These are phyloP conservation scores for Auriscalpium vulgare DNA, from an alignment of 768 basidiomycete genomes.

Conservation along the genomic window DNA sequence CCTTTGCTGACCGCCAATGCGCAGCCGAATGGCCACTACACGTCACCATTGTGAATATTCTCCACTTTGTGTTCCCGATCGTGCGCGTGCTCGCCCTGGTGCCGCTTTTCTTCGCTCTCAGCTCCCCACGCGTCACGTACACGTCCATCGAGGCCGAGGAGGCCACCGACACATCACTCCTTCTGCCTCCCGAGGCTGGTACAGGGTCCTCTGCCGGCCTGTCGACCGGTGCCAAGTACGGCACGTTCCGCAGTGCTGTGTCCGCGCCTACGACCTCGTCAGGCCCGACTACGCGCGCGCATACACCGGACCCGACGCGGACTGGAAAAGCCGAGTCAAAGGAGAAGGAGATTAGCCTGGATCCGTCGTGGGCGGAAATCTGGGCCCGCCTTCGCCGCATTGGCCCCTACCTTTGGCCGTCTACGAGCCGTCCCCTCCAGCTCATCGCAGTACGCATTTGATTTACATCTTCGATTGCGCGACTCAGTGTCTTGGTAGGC, in stretches of 20 bases:
- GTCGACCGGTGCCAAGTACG: constrained; percentile 53
- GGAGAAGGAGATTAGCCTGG: constrained; percentile 45
- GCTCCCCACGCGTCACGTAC: constrained; percentile 60
- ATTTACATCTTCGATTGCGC: background rate
- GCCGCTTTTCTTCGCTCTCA: constrained; percentile 51
- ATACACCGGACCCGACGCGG: constrained; percentile 23
- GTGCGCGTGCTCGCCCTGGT: constrained; percentile 58
- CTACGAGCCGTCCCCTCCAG: constrained; percentile 57
- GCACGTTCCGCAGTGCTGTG: constrained; percentile 54
- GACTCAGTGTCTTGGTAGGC: constrained; percentile 29
- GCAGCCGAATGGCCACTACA: background rate
- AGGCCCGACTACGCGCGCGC: constrained; percentile 41
- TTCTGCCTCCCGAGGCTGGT: constrained; percentile 42
- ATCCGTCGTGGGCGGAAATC: constrained; percentile 68
- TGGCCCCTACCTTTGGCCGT: constrained; percentile 81
- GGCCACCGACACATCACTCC: constrained; percentile 44
- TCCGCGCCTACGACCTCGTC: constrained; percentile 39
- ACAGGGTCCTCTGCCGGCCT: constrained; percentile 45
- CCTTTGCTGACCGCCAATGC: background rate
- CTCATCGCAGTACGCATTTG: constrained; percentile 47
- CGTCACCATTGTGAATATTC: constrained; percentile 13
- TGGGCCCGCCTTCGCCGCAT: constrained; percentile 57
- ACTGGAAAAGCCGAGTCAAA: constrained; percentile 22
- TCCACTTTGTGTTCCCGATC: constrained; percentile 50
- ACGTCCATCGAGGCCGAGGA: constrained; percentile 37